phyloP scores from a whole-genome alignment of 2,329 filamentous ascomycete genomes.

The Neonectria hederae region DNA sequence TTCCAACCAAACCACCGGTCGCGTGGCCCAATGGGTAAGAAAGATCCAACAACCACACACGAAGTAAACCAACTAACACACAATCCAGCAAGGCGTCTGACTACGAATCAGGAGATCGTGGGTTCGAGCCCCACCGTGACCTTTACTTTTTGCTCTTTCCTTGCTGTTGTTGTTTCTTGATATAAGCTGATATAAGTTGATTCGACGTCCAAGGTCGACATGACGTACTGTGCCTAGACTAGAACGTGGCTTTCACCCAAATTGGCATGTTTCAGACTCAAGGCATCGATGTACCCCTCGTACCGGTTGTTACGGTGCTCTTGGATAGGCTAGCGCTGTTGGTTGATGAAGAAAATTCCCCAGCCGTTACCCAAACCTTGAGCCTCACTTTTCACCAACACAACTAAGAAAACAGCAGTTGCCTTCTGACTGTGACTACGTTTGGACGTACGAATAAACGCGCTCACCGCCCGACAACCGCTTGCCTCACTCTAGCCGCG shows the following conservation, averaged over 20 bases:
- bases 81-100: slow-evolving; percentile 44
- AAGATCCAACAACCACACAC: background rate
- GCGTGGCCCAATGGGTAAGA: slow-evolving; percentile 15
- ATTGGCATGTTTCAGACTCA: background rate
- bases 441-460: background rate
- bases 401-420: slow-evolving; percentile 5
- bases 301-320: background rate
- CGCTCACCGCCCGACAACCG: slow-evolving; percentile 12
- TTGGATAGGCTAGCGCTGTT: slow-evolving; percentile 21
- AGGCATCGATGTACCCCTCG: background rate
- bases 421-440: background rate
- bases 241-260: background rate
- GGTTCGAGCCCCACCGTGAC: slow-evolving; percentile 42
- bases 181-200: background rate
- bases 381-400: slow-evolving; percentile 10
- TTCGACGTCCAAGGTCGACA: background rate
- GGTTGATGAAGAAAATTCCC: slow-evolving; percentile 20
- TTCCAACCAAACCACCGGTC: background rate
- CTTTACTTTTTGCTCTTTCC: slow-evolving; percentile 25
- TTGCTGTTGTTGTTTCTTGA: background rate
- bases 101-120: slow-evolving; percentile 45
- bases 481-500: slow-evolving; percentile 28
- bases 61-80: slow-evolving; percentile 20
- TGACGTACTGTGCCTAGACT: background rate
- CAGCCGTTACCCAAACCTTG: slow-evolving; percentile 2